phyloP scores from a whole-genome alignment of 2,329 filamentous ascomycete genomes.

The Alternaria rosae region DNA sequence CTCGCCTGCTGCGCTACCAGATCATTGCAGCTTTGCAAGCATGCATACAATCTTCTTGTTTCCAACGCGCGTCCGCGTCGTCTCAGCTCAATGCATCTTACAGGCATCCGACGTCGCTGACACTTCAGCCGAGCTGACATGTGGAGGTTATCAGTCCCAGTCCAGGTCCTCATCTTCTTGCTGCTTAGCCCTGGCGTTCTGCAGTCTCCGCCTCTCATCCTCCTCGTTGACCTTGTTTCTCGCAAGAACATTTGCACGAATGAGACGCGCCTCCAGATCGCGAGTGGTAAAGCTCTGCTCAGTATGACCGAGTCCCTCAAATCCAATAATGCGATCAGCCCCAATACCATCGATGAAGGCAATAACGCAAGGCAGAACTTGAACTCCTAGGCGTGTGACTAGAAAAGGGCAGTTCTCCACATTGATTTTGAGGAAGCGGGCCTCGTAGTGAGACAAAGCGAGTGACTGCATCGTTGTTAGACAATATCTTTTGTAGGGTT shows the following conservation, averaged over 20 bases:
- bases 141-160: constrained; percentile 53
- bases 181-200: constrained; percentile 40
- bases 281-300: constrained; percentile 62
- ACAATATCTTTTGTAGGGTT: not conserved
- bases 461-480: constrained; percentile 48
- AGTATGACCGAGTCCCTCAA: constrained; percentile 64
- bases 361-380: constrained; percentile 66
- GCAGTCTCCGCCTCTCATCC: constrained; percentile 43
- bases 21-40: not conserved
- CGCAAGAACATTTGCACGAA: constrained; percentile 60
- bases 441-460: constrained; percentile 65
- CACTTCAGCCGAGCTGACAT: not conserved
- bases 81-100: not conserved
- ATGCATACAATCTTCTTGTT: not conserved
- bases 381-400: constrained; percentile 64
- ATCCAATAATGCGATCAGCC: constrained; percentile 65
- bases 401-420: constrained; percentile 68
- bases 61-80: not conserved
- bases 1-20: not conserved
- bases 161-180: constrained; percentile 59
- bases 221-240: constrained; percentile 60
- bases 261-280: constrained; percentile 61
- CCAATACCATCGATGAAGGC: constrained; percentile 64
- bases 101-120: not conserved
- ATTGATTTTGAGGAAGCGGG: constrained; percentile 64